Conservation (phyloP, 495 filamentous ascomycete species). For the Podospora comata region DNA sequence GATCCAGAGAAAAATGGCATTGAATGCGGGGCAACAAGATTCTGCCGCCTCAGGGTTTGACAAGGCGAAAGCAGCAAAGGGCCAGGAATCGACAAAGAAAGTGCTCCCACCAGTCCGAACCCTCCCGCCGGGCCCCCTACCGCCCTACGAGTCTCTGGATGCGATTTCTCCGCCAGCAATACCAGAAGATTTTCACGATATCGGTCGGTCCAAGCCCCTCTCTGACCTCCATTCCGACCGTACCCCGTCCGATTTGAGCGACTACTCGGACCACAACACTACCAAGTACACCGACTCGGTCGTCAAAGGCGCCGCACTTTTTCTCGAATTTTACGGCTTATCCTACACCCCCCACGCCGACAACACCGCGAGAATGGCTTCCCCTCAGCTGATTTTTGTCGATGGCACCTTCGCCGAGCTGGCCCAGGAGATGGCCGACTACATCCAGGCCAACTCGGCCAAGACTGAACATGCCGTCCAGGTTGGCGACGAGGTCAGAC, state of each 20-base stretch:
- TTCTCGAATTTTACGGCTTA: background rate
- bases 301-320: slow-evolving; percentile 9
- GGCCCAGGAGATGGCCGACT: slow-evolving; percentile 81
- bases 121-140: slow-evolving; percentile 20
- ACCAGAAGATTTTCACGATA: slow-evolving; percentile 12
- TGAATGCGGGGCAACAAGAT: slow-evolving; percentile 32
- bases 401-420: slow-evolving; percentile 88
- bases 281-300: slow-evolving; percentile 10
- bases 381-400: slow-evolving; percentile 65
- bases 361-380: slow-evolving; percentile 29
- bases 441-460: slow-evolving; percentile 50
- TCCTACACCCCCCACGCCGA: slow-evolving; percentile 9
- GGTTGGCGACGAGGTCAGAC: slow-evolving; percentile 64
- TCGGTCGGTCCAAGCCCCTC: background rate
- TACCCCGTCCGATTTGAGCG: background rate
- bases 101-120: slow-evolving; percentile 19
- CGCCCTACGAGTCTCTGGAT: slow-evolving; percentile 24
- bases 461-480: background rate
- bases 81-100: slow-evolving; percentile 23
- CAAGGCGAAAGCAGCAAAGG: slow-evolving; percentile 18
- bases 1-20: slow-evolving; percentile 32
- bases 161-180: slow-evolving; percentile 22
- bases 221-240: slow-evolving; percentile 1
- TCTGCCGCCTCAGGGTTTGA: slow-evolving; percentile 19
- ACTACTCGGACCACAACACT: slow-evolving; percentile 5